Base-by-base conservation (phyloP, 129 eudicot species). In the Glebionis coronaria region DNA sequence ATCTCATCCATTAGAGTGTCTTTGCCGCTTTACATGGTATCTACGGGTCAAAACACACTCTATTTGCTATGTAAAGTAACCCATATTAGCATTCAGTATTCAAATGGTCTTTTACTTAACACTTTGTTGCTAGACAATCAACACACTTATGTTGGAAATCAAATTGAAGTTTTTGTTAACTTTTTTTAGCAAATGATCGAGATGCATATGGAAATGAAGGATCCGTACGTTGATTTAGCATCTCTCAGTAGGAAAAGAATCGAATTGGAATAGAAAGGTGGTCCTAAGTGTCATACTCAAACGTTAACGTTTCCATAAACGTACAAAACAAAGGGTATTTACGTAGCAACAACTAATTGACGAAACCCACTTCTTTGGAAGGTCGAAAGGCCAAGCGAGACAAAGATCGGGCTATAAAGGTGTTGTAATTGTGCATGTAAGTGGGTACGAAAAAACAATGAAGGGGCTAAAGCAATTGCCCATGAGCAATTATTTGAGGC, bases 401-500 rank as follows among this genome's bases (percentile, higher is more conserved):
- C 65, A 68, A 61, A 47, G 70, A 69, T 68, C 61, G 63, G 51
- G 45, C 70, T 52, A 42, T 76, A 76, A 76, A 76, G 80, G 31
- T 49, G 28, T 16, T 4, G 44, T 51, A 55, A 63, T 44, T 21
- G 65, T 42, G 42, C 42, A 73, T 44, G 65, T 54, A 61, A 68
- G 80, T 69, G 75, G 75, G 60, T 61, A 74, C 57, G 65, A 67
- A 68, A 61, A 42, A 58, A 51, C 56, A 23, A 60, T 54, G 61
- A 38, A 53, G 57, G 73, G 78, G 51, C 67, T 73, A 67, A 73
- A 76, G 59, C 56, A 42, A 69, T 61, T 25, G 45, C 65, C 80
- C 69, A 60, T 75, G 63, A 68, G 74, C 80, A 76, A 76, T 76
- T 61, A 76, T 76, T 76, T 68, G 80, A 76, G 67, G 80, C 50